Evolutionary conservation across 441 rosid species (phyloP).

Genomic region (Melastoma candidum): DNA sequence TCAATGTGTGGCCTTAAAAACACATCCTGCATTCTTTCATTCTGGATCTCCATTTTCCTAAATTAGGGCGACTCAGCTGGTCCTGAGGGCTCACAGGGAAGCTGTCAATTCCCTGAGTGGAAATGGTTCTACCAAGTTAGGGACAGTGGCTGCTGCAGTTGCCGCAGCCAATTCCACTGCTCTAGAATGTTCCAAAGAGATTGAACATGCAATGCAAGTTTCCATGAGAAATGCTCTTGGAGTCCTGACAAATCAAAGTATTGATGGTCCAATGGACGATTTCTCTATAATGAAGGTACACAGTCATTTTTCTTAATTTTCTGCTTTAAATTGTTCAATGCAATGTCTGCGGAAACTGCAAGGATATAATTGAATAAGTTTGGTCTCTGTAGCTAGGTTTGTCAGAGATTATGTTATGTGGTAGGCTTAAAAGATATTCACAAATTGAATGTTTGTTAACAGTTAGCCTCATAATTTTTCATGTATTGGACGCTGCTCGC

Average conservation of each 20-base stretch:
- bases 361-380: no score
- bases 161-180: constrained; percentile 99
- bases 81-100: constrained; percentile 89
- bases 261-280: constrained; percentile 91
- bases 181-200: constrained; percentile 78
- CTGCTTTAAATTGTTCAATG: no score
- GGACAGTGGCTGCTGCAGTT: constrained; percentile 90
- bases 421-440: no score
- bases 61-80: constrained; percentile 81
- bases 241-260: constrained; percentile 39
- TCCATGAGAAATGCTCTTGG: constrained; percentile 85
- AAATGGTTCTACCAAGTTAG: constrained; percentile 76
- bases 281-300: constrained; percentile 82
- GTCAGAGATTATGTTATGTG: no score
- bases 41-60: constrained; percentile 10
- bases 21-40: background rate
- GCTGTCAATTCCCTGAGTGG: constrained; percentile 94
- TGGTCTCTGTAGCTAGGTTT: no score
- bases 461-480: no score
- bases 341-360: no score
- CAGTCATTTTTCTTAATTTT: no score
- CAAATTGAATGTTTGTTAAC: no score
- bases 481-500: no score
- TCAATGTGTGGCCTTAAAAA: no score
- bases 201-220: constrained; percentile 97